Base-by-base conservation (phyloP, 495 filamentous ascomycete species). In the Aspergillus sparsus region DNA sequence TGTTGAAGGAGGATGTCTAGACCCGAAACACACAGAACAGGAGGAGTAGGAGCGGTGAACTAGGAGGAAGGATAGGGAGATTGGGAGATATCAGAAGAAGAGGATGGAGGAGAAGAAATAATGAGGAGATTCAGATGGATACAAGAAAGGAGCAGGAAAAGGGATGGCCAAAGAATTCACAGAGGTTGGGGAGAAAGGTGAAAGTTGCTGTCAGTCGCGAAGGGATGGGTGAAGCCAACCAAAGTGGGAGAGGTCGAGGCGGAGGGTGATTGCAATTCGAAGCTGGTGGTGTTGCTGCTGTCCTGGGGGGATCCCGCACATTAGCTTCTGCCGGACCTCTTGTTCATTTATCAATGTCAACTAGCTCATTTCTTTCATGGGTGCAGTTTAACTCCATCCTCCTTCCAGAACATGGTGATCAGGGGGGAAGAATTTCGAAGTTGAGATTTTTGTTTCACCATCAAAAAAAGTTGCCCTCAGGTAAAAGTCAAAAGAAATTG, bases 171-270 rank as follows among this genome's bases (percentile, higher is more conserved):
- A 42, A 62, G 62, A 54, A 58, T 52, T 59, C 47, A 61, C 46
- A 49, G 54, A 57, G 53, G 57, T 50, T 59, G 54, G 27, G 41
- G 61, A 51, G 61, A 55, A 57, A 53, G 60, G 62, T 58, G 65
- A 62, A 58, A 52, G 42, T 46, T 39, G 58, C 39, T 54, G 65
- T 57, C 49, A 55, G 50, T 57, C 42, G 61, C 60, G 58, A 62
- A 58, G 50, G 55, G 58, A 59, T 49, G 42, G 46, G 54, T 36
- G n/a, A 49, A 41, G 42, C 54, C 45, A 62, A 58, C 64, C 57
- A 61, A 62, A 60, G 64, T 66, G 60, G 64, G 64, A 66, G 60
- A 18, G 63, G 55, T 60, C 54, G 56, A 64, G 58, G 59, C 59
- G 61, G 64, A 61, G 58, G 42, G 59, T 41, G 50, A 63, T 56